These are phyloP conservation scores for Trichoderma arundinaceum DNA, from an alignment of 2,329 filamentous ascomycete genomes.

Conservation along the genomic window DNA sequence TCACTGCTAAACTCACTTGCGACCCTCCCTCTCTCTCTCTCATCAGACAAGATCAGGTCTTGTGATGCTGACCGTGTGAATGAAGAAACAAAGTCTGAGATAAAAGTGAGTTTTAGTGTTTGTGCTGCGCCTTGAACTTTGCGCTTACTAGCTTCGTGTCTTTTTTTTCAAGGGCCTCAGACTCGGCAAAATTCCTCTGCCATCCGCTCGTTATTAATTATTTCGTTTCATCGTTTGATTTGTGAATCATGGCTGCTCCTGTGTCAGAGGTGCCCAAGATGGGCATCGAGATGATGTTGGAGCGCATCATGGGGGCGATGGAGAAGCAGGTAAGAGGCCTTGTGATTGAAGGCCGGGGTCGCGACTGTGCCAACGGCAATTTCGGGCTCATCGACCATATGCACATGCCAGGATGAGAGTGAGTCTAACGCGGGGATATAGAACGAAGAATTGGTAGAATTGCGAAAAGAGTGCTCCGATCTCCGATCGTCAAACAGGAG, in stretches of 20 bases:
- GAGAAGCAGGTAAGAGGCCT: constrained; percentile 35
- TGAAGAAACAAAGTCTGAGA: constrained; percentile 1
- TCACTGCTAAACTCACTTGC: neutral
- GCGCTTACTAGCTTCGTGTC: constrained; percentile 17
- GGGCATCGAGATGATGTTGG: constrained; percentile 35
- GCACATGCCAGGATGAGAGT: neutral
- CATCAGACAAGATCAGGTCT: neutral
- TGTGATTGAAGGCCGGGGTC: neutral
- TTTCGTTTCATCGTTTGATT: constrained; percentile 3
- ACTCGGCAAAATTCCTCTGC: constrained; percentile 13
- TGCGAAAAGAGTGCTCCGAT: constrained; percentile 37
- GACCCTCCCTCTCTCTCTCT: neutral
- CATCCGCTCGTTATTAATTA: constrained; percentile 19
- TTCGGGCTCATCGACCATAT: neutral
- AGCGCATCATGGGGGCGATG: constrained; percentile 36
- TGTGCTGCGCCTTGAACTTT: constrained; percentile 18
- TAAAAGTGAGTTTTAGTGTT: constrained; percentile 23
- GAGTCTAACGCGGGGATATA: constrained; percentile 22
- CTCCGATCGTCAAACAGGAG: constrained; percentile 37
- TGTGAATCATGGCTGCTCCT: constrained; percentile 31
- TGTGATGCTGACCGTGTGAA: constrained; percentile 20
- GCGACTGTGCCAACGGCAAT: constrained; percentile 6
- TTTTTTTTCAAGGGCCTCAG: constrained; percentile 4
- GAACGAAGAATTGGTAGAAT: constrained; percentile 37
- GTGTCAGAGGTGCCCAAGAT: constrained; percentile 24